A percentile compares a stretch with the other conserved stretches of the same genome.
Conservation (phyloP, 495 filamentous ascomycete species). For the Aspergillus funiculosus region DNA sequence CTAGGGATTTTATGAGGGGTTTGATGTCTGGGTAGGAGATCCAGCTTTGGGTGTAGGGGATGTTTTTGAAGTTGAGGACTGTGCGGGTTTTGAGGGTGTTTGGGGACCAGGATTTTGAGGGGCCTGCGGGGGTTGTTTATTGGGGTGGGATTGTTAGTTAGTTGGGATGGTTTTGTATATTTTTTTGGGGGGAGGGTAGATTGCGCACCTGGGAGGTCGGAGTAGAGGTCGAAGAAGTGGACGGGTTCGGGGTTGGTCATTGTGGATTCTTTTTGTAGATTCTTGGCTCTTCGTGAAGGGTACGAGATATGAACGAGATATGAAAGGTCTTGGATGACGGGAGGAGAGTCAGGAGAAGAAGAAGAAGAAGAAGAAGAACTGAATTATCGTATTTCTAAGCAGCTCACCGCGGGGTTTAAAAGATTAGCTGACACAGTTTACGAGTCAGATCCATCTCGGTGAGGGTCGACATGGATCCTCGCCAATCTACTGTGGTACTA, state of each 20-base stretch:
- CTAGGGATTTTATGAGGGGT: constrained; percentile 23
- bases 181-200: neutral
- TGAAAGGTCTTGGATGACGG: too few species aligned
- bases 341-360: neutral
- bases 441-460: too few species aligned
- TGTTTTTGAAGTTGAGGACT: constrained; percentile 34
- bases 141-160: neutral
- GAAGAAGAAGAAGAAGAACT: neutral
- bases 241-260: constrained; percentile 4
- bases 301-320: too few species aligned
- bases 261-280: neutral
- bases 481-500: too few species aligned
- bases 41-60: constrained; percentile 36
- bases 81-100: constrained; percentile 32
- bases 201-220: neutral
- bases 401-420: too few species aligned
- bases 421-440: too few species aligned
- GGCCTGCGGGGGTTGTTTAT: constrained; percentile 15
- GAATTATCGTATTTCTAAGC: too few species aligned
- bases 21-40: constrained; percentile 36
- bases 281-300: neutral
- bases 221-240: constrained; percentile 12
- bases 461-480: too few species aligned
- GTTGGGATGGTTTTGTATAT: neutral
- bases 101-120: constrained; percentile 35